Evolutionary conservation across 768 basidiomycete genomes (phyloP).

Genomic region (Pleurotus djamor): DNA sequence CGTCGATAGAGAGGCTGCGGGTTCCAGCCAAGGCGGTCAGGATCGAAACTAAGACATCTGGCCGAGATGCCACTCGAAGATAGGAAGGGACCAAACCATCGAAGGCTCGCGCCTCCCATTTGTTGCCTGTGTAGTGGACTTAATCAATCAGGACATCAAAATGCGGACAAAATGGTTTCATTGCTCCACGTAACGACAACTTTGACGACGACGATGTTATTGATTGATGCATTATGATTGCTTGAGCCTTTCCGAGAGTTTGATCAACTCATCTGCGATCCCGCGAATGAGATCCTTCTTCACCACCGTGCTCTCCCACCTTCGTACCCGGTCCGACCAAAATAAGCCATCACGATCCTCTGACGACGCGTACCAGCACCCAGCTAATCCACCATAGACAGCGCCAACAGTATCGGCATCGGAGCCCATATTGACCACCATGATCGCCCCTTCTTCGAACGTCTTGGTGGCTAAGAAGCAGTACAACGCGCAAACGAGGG

Average conservation of each 20-base stretch:
- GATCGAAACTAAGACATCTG: too few species aligned
- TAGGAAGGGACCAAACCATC: too few species aligned
- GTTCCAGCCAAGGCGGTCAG: too few species aligned
- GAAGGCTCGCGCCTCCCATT: too few species aligned
- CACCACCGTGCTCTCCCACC: slow-evolving; percentile 30
- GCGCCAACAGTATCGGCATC: slow-evolving; percentile 47
- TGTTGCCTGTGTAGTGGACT: too few species aligned
- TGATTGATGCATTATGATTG: too few species aligned
- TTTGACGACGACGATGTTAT: too few species aligned
- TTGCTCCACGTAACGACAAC: too few species aligned
- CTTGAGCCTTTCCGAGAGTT: slow-evolving; percentile 9
- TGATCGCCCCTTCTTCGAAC: slow-evolving; percentile 42
- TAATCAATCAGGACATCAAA: too few species aligned
- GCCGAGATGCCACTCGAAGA: too few species aligned
- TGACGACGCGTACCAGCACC: slow-evolving; percentile 32
- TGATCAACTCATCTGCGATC: slow-evolving; percentile 32
- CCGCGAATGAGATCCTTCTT: slow-evolving; percentile 30
- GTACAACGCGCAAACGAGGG: slow-evolving; percentile 38
- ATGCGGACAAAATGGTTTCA: too few species aligned
- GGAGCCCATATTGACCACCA: slow-evolving; percentile 40
- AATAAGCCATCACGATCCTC: slow-evolving; percentile 19
- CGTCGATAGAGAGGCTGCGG: too few species aligned
- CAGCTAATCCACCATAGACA: slow-evolving; percentile 44
- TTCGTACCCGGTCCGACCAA: slow-evolving; percentile 33
- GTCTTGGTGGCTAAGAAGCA: slow-evolving; percentile 40